phyloP scores from a whole-genome alignment of 1,284 basidiomycete genomes.

The Puccinia polysora region DNA sequence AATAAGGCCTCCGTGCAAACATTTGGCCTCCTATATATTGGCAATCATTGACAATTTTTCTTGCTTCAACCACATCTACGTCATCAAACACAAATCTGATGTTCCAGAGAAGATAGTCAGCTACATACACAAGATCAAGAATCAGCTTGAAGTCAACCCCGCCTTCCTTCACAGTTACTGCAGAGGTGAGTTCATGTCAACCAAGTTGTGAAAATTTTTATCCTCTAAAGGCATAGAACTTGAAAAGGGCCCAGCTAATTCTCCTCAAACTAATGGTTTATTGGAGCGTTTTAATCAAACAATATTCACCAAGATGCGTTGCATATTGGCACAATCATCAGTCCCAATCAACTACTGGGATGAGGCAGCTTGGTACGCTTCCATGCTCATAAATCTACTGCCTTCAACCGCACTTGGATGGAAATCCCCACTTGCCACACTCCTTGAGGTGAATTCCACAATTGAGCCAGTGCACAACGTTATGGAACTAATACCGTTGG shows the following conservation, averaged over 20 bases:
- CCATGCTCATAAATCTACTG: neutral
- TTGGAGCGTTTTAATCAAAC: neutral
- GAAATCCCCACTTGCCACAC: neutral
- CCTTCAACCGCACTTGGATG: neutral
- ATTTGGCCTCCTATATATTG: no score
- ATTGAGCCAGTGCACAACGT: neutral
- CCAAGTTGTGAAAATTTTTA: no score
- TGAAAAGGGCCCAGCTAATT: neutral
- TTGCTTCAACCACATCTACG: neutral
- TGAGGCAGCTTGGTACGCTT: neutral
- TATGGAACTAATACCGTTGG: neutral
- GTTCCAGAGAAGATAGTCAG: neutral
- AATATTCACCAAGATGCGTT: neutral
- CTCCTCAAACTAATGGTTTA: slow-evolving; percentile 5
- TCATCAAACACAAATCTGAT: neutral
- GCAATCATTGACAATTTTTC: no score
- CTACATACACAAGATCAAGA: neutral
- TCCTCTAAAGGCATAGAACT: neutral
- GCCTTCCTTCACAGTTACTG: neutral
- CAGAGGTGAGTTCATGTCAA: neutral
- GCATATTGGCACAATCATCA: neutral
- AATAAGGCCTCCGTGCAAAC: no score
- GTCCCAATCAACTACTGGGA: neutral
- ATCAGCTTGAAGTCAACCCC: neutral
- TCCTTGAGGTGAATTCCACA: neutral